phyloP scores from a whole-genome alignment of 2,329 filamentous ascomycete genomes.

The Corynespora cassiicola region DNA sequence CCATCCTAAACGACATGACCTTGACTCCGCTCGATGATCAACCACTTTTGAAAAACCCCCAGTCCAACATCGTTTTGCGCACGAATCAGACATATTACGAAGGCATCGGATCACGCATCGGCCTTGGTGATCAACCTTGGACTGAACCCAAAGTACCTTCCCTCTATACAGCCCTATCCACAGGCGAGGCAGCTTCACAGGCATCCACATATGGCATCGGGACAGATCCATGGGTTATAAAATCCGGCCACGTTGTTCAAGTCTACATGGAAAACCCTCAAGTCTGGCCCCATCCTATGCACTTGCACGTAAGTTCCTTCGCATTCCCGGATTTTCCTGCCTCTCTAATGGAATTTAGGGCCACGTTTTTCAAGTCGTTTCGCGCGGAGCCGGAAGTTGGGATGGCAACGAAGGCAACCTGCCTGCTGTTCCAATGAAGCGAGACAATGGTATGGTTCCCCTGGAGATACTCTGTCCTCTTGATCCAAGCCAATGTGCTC shows the following conservation, averaged over 20 bases:
- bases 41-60: slow-evolving; percentile 64
- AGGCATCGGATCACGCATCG: slow-evolving; percentile 60
- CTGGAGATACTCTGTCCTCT: not conserved
- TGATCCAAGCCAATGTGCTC: not conserved
- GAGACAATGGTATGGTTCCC: slow-evolving; percentile 33
- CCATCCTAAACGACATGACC: slow-evolving; percentile 72
- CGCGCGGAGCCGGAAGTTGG: slow-evolving; percentile 50
- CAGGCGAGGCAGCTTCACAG: slow-evolving; percentile 56
- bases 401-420: slow-evolving; percentile 46
- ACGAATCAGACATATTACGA: slow-evolving; percentile 67
- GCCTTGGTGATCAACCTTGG: slow-evolving; percentile 70
- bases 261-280: slow-evolving; percentile 45
- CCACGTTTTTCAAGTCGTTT: slow-evolving; percentile 53
- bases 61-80: slow-evolving; percentile 65
- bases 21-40: slow-evolving; percentile 72
- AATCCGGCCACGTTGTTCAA: slow-evolving; percentile 41
- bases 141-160: slow-evolving; percentile 74
- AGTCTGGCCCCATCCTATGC: slow-evolving; percentile 52
- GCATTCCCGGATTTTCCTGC: no score
- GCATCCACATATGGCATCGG: slow-evolving; percentile 58
- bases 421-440: slow-evolving; percentile 45
- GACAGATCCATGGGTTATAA: slow-evolving; percentile 51
- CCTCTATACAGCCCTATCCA: slow-evolving; percentile 75
- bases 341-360: slow-evolving; percentile 36
- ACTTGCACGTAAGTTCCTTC: slow-evolving; percentile 32